Conservation (phyloP, 768 basidiomycete genomes). For the Lentinula sp. region DNA sequence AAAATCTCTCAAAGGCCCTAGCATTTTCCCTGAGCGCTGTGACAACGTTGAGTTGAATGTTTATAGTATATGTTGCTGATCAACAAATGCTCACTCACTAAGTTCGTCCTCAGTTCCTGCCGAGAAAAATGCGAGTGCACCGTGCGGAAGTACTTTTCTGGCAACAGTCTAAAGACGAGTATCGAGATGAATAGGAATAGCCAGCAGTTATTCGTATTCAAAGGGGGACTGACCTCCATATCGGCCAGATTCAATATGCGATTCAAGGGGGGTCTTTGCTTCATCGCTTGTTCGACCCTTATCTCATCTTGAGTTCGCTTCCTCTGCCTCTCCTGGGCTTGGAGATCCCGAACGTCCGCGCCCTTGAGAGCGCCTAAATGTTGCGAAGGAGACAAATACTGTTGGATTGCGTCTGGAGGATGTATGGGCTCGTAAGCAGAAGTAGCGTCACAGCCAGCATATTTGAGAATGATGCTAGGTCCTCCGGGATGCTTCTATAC, state of each 20-base stretch:
- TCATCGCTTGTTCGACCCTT: slow-evolving; percentile 56
- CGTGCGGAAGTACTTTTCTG: slow-evolving; percentile 61
- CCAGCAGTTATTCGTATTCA: too few relatives aligned
- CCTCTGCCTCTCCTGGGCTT: slow-evolving; percentile 29
- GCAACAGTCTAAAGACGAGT: slow-evolving; percentile 52
- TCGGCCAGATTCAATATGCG: slow-evolving; percentile 73
- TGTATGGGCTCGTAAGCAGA: slow-evolving; percentile 76
- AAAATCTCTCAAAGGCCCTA: slow-evolving; percentile 79
- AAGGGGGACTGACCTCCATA: slow-evolving; percentile 56
- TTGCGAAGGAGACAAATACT: slow-evolving; percentile 62
- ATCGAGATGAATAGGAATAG: background rate
- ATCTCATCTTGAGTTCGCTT: slow-evolving; percentile 64
- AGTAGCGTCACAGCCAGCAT: slow-evolving; percentile 85
- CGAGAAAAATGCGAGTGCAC: slow-evolving; percentile 78
- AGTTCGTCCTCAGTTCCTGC: slow-evolving; percentile 85
- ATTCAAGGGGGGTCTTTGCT: slow-evolving; percentile 56
- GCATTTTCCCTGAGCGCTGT: slow-evolving; percentile 57
- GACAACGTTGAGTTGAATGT: background rate
- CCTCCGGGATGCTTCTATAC: slow-evolving; percentile 76
- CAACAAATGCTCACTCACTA: slow-evolving; percentile 36
- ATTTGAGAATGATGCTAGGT: slow-evolving; percentile 70
- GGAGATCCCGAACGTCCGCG: slow-evolving; percentile 32
- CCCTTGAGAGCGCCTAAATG: slow-evolving; percentile 64
- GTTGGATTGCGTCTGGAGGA: slow-evolving; percentile 72
- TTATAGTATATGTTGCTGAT: too few relatives aligned